Base-by-base conservation (phyloP, 148 eudicot species). In the Arctostaphylos glauca region DNA sequence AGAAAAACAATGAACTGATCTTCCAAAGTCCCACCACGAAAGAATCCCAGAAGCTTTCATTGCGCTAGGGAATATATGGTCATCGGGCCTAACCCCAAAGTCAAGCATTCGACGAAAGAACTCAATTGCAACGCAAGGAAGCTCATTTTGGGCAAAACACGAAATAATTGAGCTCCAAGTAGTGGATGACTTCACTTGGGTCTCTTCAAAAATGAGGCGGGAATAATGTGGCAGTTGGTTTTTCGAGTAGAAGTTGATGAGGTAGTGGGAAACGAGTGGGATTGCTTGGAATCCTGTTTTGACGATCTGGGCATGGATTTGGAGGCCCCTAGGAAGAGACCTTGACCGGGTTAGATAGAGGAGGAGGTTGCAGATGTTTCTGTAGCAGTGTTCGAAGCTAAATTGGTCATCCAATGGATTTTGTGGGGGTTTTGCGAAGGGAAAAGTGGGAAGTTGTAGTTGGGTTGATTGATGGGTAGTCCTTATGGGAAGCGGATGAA, bases 211-310 rank as follows among this genome's bases (percentile, higher is more conserved):
- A 13, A 92, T 74, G 81, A 78, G 90, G 87, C 82, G 88, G 84
- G 98, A 90, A 71, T 80, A 53, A 0, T 58, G 14, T 0, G 98
- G 97, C 38, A 79, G 91, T 70, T 89, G 92, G 41, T 88, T 48
- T 83, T 95, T 94, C 50, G 96, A 89, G 83, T 94, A 94, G 84
- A 95, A 94, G 77, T 91, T 95, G 86, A 95, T 90, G 48, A 95
- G 87, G 80, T 95, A 88, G 75, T 95, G 94, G 70, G 91, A 87
- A 43, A 95, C 74, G 7, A 92, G 89, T 5, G 98, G 98, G 79
- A 91, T 86, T 49, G 76, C 3, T 60, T 85, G 91, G 59, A 91
- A 46, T 1, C 95, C 93, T 5, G 88, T 83, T 87, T 95, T 95
- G 88, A 94, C 52, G 78, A 95, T 85, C 80, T 88, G 89, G 87